A percentile compares a stretch with the other conserved stretches of the same genome.
Evolutionary conservation across 1,139 yeast genomes (phyloP).

Genomic region (Protomyces inundatus): DNA sequence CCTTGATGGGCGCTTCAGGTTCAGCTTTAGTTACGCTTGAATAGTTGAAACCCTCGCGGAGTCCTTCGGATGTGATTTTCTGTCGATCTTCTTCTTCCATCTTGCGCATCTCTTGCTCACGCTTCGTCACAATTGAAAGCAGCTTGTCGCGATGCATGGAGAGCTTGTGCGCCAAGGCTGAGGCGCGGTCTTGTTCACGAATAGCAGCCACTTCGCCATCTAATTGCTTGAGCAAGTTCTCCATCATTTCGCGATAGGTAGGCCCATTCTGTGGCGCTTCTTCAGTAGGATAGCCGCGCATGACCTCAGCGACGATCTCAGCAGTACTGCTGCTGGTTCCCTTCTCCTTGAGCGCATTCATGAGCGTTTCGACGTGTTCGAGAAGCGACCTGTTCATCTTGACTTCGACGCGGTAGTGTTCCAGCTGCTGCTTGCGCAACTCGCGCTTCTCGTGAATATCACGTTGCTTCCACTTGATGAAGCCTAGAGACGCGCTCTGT

Average conservation of each 20-base stretch:
- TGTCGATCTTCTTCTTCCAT: slow-evolving; percentile 64
- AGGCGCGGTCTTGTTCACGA: slow-evolving; percentile 31
- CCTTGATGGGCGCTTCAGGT: slow-evolving; percentile 28
- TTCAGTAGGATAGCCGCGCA: slow-evolving; percentile 40
- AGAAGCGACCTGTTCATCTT: slow-evolving; percentile 74
- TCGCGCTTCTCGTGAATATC: slow-evolving; percentile 91
- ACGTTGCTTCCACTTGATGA: slow-evolving; percentile 93
- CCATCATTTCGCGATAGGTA: slow-evolving; percentile 86
- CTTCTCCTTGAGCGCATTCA: slow-evolving; percentile 37
- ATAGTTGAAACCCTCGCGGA: slow-evolving; percentile 89
- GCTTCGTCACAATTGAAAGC: slow-evolving; percentile 47
- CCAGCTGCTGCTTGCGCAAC: slow-evolving; percentile 70
- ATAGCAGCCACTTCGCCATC: slow-evolving; percentile 50
- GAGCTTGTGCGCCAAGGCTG: slow-evolving; percentile 34
- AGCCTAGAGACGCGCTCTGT: slow-evolving; percentile 34
- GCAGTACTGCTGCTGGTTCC: slow-evolving; percentile 3
- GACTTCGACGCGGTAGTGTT: slow-evolving; percentile 63
- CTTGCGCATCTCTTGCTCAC: slow-evolving; percentile 61
- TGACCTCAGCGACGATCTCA: slow-evolving; percentile 28
- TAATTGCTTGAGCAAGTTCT: slow-evolving; percentile 71
- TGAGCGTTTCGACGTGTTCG: slow-evolving; percentile 61
- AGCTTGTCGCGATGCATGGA: slow-evolving; percentile 40
- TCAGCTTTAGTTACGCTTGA: slow-evolving; percentile 62
- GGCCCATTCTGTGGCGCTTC: slow-evolving; percentile 56
- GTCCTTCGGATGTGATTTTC: slow-evolving; percentile 83